A percentile compares a stretch with the other conserved stretches of the same genome.
phyloP scores from a whole-genome alignment of 1,284 basidiomycete species.

The Cryptococcus sp. region DNA sequence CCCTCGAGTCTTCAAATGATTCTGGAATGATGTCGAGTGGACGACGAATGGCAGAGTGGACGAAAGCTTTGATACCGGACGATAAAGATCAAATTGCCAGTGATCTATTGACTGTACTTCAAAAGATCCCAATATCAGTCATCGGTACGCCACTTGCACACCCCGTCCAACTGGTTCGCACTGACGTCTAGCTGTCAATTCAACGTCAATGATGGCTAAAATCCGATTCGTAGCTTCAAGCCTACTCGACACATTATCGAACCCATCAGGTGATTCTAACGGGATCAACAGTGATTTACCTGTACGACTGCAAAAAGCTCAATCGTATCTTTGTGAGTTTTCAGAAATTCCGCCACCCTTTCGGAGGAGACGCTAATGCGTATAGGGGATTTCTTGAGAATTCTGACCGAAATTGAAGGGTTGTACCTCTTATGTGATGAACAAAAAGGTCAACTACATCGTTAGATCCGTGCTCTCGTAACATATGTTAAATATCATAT shows the following conservation, averaged over 20 bases:
- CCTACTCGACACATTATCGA: slow-evolving; percentile 67
- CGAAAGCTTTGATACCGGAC: slow-evolving; percentile 2
- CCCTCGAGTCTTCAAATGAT: not conserved
- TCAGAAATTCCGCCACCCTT: slow-evolving; percentile 4
- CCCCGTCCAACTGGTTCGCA: not conserved
- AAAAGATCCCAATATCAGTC: slow-evolving; percentile 83
- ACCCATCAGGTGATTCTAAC: not conserved
- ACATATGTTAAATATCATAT: not conserved
- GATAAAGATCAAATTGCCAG: slow-evolving; percentile 31
- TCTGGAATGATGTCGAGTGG: too few species aligned
- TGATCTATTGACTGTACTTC: slow-evolving; percentile 73
- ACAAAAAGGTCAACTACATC: slow-evolving; percentile 2
- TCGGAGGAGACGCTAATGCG: slow-evolving; percentile 4
- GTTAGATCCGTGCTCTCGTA: not conserved
- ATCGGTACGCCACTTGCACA: slow-evolving; percentile 57
- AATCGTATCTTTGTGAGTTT: slow-evolving; percentile 57
- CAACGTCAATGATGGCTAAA: slow-evolving; percentile 68
- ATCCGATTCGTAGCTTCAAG: slow-evolving; percentile 84
- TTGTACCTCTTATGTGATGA: slow-evolving; percentile 38
- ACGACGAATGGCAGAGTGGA: slow-evolving; percentile 13
- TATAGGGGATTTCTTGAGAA: slow-evolving; percentile 81
- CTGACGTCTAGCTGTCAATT: slow-evolving; percentile 61
- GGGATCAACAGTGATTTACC: not conserved
- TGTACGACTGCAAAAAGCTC: slow-evolving; percentile 59
- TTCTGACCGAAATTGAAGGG: slow-evolving; percentile 74